Conservation (phyloP, 2,329 filamentous ascomycete species). For the Phialemonium atrogriseum region DNA sequence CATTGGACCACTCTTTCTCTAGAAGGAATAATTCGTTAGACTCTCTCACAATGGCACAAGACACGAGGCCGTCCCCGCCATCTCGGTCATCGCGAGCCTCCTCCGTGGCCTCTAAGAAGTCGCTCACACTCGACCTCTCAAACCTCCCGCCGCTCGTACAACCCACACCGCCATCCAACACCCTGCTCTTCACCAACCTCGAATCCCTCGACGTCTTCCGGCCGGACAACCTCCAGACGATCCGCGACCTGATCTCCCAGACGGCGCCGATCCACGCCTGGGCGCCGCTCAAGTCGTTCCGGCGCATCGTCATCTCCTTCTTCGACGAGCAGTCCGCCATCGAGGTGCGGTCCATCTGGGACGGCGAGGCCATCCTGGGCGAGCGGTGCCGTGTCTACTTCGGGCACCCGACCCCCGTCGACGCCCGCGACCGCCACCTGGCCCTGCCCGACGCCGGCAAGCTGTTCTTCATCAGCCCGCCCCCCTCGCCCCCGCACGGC, state of each 20-base stretch:
- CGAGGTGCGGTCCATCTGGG: slow-evolving; percentile 62
- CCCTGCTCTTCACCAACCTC: slow-evolving; percentile 76
- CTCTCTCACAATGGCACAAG: too few species aligned
- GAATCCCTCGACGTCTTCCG: slow-evolving; percentile 65
- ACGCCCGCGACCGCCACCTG: slow-evolving; percentile 46
- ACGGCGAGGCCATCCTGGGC: slow-evolving; percentile 66
- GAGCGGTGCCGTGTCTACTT: slow-evolving; percentile 62
- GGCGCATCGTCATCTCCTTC: slow-evolving; percentile 74
- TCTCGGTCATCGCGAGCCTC: slow-evolving; percentile 37
- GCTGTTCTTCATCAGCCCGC: slow-evolving; percentile 66
- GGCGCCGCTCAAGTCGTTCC: slow-evolving; percentile 74
- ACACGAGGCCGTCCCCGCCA: slow-evolving; percentile 16
- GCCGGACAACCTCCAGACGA: slow-evolving; percentile 63
- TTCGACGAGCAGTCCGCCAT: slow-evolving; percentile 62
- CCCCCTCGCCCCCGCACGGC: slow-evolving; percentile 58
- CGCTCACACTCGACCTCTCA: slow-evolving; percentile 66
- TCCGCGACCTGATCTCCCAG: slow-evolving; percentile 61
- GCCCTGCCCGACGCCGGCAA: slow-evolving; percentile 62
- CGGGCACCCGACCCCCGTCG: slow-evolving; percentile 51
- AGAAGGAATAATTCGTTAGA: too few species aligned
- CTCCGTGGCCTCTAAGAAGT: slow-evolving; percentile 36
- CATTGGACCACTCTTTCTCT: too few species aligned
- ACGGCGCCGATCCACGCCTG: slow-evolving; percentile 70
- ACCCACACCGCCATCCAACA: slow-evolving; percentile 74
- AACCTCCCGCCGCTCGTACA: slow-evolving; percentile 59